A percentile compares a stretch with the other conserved stretches of the same genome.
Conservation (phyloP, 2,329 filamentous ascomycete genomes). For the Aspergillus clavatus region DNA sequence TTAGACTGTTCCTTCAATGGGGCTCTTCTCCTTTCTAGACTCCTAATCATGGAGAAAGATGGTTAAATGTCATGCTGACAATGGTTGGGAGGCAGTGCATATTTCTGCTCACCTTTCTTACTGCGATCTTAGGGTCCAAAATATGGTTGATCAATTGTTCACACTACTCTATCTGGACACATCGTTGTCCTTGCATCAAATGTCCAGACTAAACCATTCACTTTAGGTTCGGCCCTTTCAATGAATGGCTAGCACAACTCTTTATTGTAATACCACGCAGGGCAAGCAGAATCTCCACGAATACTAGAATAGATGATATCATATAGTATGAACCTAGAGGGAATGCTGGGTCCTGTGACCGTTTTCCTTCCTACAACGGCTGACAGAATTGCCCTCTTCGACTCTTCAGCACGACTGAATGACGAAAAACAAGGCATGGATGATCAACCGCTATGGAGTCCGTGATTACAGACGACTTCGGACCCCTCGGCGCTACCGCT, state of each 20-base stretch:
- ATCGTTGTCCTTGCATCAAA: too few relatives aligned
- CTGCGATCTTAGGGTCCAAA: too few relatives aligned
- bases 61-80: too few relatives aligned
- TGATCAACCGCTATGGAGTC: neutral
- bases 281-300: neutral
- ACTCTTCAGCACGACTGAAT: neutral
- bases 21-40: too few relatives aligned
- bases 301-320: neutral
- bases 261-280: neutral
- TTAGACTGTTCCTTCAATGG: too few relatives aligned
- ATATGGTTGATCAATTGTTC: too few relatives aligned
- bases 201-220: neutral
- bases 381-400: neutral
- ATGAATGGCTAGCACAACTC: neutral
- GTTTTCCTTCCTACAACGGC: neutral
- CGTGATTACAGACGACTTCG: neutral
- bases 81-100: too few relatives aligned
- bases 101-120: too few relatives aligned
- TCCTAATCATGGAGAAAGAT: too few relatives aligned
- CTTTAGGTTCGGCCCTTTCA: neutral
- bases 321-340: neutral
- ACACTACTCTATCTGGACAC: too few relatives aligned
- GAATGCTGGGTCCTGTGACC: neutral
- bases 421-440: neutral
- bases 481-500: neutral